Evolutionary conservation across 164 flowering plant genomes (phyloP), one percentile per base, ranked within the genome.

Genomic region (Macadamia integrifolia): DNA sequence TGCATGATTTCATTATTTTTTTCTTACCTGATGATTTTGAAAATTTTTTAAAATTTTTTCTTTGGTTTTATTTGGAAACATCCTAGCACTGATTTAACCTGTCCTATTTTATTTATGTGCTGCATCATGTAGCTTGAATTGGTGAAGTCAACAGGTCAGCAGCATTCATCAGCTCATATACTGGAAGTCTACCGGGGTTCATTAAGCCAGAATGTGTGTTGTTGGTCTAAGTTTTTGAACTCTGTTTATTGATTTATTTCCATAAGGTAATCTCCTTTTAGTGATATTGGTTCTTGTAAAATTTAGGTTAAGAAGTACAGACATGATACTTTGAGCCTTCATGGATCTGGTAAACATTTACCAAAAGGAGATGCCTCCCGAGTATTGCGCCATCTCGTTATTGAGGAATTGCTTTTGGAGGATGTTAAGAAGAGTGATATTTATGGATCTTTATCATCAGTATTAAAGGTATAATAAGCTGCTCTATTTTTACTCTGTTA

Each of bases 101-200:
- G 50, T 58, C 60, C 18, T 6, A 6, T n/a, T 66, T 23, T 56
- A 60, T 69, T 64, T 66, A 18, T 73, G n/a, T 48, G 8, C 61
- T 30, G 13, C 66, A 14, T 70, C 56, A 55, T 78, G 35, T 70
- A 92, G 98, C 86, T 90, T 67, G 96, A 89, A 71, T 73, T 95
- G 69, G 88, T 95, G 69, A 92, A 83, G 78, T 76, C 76, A 74
- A 77, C 89, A 61, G 76, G 91, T 42, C 92, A 92, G 79, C 81
- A 79, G 60, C 81, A 79, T 73, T 89, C 99, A 61, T 84, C 97
- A 71, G 79, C 96, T 58, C 97, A 95, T 81, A 83, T 92, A 61
- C 76, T 95, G 76, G 99, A 95, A 79, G 94, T 95, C 72, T 92
- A 80, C 80, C 80, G 95, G 72, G 98, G 98, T 68, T 94, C 98